These are phyloP conservation scores for Rhizopus stolonifer DNA, from an alignment of 371 early-diverging fungal species.

Conservation along the genomic window DNA sequence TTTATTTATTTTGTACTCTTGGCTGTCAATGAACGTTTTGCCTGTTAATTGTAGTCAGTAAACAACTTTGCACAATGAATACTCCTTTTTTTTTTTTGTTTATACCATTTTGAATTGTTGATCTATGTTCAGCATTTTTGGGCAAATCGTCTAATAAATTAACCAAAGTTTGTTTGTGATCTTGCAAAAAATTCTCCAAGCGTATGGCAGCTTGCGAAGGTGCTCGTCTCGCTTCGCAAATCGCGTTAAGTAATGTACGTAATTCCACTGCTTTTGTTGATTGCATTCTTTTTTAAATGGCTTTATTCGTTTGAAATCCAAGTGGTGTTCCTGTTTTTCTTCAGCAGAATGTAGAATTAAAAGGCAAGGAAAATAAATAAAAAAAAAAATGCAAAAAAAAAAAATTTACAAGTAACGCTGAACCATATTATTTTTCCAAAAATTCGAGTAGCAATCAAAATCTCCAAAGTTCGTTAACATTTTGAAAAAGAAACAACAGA, in stretches of 20 bases:
- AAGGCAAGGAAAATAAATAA: background rate
- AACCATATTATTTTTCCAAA: background rate
- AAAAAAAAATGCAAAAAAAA: background rate
- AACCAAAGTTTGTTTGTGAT: conserved; percentile 6
- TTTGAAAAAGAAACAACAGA: no score
- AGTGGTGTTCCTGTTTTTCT: background rate
- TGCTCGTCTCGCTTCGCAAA: conserved; percentile 10
- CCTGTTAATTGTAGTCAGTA: conserved; percentile 7
- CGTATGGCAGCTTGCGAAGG: conserved; percentile 3
- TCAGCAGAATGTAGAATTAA: background rate
- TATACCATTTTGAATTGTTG: conserved; percentile 46
- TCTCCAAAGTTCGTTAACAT: no score
- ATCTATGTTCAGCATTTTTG: conserved; percentile 42
- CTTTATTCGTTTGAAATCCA: background rate
- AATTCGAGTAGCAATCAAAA: background rate
- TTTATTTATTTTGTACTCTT: conserved; percentile 55
- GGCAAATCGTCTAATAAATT: conserved; percentile 38
- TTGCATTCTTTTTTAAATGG: background rate
- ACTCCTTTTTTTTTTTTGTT: no score
- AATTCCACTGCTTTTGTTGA: conserved; percentile 13
- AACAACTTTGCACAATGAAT: background rate
- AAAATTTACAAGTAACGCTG: conserved; percentile 7
- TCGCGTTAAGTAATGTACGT: conserved; percentile 13
- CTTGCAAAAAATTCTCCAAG: conserved; percentile 8
- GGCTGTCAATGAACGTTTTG: conserved; percentile 45